Evolutionary conservation across 2,329 filamentous ascomycete species (phyloP).

Genomic region (Dothideomycetes sp.): DNA sequence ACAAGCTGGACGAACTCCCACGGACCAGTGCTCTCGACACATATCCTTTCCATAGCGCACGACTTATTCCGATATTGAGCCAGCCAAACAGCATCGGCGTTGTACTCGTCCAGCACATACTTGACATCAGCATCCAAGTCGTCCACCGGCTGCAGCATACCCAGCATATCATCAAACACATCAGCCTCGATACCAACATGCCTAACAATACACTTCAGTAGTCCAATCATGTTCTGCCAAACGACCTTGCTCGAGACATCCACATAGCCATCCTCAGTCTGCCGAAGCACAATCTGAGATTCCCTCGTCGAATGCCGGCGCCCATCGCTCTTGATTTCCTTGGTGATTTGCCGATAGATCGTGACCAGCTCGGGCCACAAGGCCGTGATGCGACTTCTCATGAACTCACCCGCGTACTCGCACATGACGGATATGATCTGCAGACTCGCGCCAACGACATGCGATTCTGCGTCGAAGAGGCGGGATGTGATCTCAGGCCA

Average conservation of each 20-base stretch:
- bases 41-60: neutral
- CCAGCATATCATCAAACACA: constrained; percentile 61
- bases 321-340: constrained; percentile 1
- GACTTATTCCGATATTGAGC: neutral
- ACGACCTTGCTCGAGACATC: constrained; percentile 47
- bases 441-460: constrained; percentile 60
- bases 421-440: constrained; percentile 60
- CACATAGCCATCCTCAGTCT: constrained; percentile 3
- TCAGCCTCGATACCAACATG: constrained; percentile 56
- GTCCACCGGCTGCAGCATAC: constrained; percentile 39
- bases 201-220: constrained; percentile 51
- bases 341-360: constrained; percentile 11
- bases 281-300: constrained; percentile 1
- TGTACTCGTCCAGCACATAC: constrained; percentile 50
- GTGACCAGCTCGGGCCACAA: constrained; percentile 47
- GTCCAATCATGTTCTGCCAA: constrained; percentile 50
- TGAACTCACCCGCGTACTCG: constrained; percentile 65
- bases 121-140: constrained; percentile 36
- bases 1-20: neutral
- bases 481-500: constrained; percentile 74
- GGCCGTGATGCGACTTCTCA: constrained; percentile 61
- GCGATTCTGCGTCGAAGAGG: constrained; percentile 55
- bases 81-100: constrained; percentile 73
- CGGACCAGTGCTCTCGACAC: neutral
- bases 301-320: neutral